Evolutionary conservation across 345 rosid genomes (phyloP).

Genomic region (Geranium rotundifolium): DNA sequence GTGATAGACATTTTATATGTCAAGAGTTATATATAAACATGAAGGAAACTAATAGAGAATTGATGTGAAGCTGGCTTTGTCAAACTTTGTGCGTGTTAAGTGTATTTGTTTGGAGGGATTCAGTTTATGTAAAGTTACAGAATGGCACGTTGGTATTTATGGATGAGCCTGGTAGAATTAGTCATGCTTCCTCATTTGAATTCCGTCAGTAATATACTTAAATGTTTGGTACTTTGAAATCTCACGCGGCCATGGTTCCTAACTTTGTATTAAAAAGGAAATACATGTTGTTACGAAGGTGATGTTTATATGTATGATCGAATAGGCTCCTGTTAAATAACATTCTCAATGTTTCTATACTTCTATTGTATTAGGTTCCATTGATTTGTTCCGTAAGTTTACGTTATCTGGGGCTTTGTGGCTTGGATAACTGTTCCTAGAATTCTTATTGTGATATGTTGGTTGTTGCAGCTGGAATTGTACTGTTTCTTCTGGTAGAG

Average conservation of each 20-base stretch:
- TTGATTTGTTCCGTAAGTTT: conserved; percentile 8
- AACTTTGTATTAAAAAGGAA: too few relatives aligned
- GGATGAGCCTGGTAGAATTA: not conserved
- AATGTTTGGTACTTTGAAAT: not conserved
- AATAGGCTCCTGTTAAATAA: too few relatives aligned
- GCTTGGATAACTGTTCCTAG: conserved; percentile 13
- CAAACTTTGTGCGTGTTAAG: not conserved
- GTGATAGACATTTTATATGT: not conserved
- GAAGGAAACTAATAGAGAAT: not conserved
- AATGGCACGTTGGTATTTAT: not conserved
- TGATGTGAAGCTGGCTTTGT: too few relatives aligned
- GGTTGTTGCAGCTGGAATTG: conserved; percentile 75
- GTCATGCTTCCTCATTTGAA: not conserved
- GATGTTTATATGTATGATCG: too few relatives aligned
- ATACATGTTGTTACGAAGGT: too few relatives aligned
- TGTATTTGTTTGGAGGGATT: not conserved
- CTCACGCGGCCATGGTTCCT: too few relatives aligned
- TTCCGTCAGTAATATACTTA: too few relatives aligned
- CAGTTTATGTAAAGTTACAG: not conserved
- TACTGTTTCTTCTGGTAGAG: conserved; percentile 87
- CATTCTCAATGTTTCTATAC: too few relatives aligned
- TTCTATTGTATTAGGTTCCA: not conserved
- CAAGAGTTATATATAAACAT: too few relatives aligned
- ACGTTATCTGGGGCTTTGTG: conserved; percentile 10
- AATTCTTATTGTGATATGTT: conserved; percentile 20